Conservation (phyloP, 2,329 filamentous ascomycete genomes). For the Fusarium metavorans region DNA sequence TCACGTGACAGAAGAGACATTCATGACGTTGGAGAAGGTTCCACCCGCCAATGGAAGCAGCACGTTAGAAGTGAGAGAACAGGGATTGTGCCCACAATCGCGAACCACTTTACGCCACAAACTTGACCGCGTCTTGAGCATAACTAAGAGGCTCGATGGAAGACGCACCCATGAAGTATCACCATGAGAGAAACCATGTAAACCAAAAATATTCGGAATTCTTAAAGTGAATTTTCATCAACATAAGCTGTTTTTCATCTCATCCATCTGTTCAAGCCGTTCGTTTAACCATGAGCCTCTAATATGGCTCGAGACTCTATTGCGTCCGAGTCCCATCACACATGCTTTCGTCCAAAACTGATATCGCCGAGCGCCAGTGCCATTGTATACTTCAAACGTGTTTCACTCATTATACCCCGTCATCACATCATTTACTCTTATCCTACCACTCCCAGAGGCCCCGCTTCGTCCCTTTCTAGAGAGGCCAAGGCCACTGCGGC, state of each 20-base stretch:
- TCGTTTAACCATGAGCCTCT: not conserved
- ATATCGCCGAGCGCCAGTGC: conserved; percentile 24
- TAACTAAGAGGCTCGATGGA: not conserved
- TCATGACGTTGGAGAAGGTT: not conserved
- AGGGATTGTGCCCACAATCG: not conserved
- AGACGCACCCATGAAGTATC: not conserved
- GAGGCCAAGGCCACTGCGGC: conserved; percentile 77
- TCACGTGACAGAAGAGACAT: conserved; percentile 47
- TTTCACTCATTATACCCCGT: conserved; percentile 2
- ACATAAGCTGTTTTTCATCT: not conserved
- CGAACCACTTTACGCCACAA: conserved; percentile 33
- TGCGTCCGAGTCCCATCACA: not conserved
- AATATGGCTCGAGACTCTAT: not conserved
- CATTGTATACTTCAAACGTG: conserved; percentile 15
- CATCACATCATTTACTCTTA: conserved; percentile 1
- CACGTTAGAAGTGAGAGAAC: conserved; percentile 1
- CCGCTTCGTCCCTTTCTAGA: conserved; percentile 41
- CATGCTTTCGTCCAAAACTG: not conserved
- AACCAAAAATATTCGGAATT: not conserved
- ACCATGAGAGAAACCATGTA: not conserved
- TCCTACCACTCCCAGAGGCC: conserved; percentile 29
- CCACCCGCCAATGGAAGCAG: not conserved
- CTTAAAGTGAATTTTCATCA: not conserved
- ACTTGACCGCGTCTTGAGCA: not conserved
- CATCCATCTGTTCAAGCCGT: not conserved